A percentile compares a stretch with the other conserved stretches of the same genome.
These are phyloP conservation scores for Phytophthora citrophthora DNA, from an alignment of 352 stramenopile genomes.

Conservation along the genomic window DNA sequence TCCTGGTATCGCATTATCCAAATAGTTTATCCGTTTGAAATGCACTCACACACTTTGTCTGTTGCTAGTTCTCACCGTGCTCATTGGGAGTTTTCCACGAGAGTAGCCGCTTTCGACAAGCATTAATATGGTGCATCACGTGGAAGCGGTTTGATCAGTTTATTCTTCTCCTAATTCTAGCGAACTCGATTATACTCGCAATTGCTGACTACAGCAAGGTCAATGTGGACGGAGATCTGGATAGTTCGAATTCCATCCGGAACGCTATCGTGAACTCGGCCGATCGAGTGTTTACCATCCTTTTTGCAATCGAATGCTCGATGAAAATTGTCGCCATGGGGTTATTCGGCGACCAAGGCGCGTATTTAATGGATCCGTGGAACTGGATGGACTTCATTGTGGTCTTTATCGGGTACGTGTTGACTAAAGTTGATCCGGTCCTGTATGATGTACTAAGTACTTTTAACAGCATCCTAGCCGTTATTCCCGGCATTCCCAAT, in stretches of 20 bases:
- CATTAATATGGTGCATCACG: conserved; percentile 71
- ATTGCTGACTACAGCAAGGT: conserved; percentile 80
- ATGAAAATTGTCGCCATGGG: conserved; percentile 93
- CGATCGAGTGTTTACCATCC: conserved; percentile 58
- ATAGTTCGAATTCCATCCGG: conserved; percentile 43
- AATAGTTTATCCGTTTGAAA: conserved; percentile 51
- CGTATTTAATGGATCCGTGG: conserved; percentile 90
- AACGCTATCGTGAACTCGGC: conserved; percentile 71
- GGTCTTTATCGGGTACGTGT: conserved; percentile 76
- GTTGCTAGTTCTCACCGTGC: conserved; percentile 58
- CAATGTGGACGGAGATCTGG: conserved; percentile 45
- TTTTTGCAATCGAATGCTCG: conserved; percentile 89
- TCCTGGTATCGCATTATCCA: conserved; percentile 37
- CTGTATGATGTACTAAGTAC: too few relatives aligned
- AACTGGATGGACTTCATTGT: conserved; percentile 93
- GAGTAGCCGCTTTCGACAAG: conserved; percentile 56
- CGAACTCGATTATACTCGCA: conserved; percentile 85
- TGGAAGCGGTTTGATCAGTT: conserved; percentile 84
- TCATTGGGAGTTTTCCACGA: conserved; percentile 61
- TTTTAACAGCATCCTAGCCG: conserved; percentile 53
- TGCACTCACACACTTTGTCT: conserved; percentile 48
- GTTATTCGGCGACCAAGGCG: conserved; percentile 63
- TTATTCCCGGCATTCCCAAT: conserved; percentile 72
- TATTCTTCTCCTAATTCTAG: conserved; percentile 84
- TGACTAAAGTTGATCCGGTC: too few relatives aligned